Conservation (phyloP, 1,284 basidiomycete genomes). For the Ceratobasidium sp. region DNA sequence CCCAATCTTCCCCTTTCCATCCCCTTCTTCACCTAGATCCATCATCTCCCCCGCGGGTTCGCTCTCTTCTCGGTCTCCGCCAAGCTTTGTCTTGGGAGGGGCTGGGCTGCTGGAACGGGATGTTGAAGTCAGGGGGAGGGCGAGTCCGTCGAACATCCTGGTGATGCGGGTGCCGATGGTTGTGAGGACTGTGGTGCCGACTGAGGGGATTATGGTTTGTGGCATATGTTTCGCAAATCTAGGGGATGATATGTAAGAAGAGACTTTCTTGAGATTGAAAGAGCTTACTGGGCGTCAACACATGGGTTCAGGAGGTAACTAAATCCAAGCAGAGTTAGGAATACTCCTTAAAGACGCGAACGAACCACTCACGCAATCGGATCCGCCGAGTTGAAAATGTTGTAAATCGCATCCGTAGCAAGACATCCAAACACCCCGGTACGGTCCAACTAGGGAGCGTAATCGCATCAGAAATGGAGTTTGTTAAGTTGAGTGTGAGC, state of each 20-base stretch:
- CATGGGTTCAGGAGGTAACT: constrained; percentile 57
- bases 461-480: constrained; percentile 5
- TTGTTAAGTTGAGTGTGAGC: background rate
- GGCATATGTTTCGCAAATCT: constrained; percentile 57
- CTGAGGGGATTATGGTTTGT: constrained; percentile 61
- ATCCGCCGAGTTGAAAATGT: constrained; percentile 66
- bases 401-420: constrained; percentile 63
- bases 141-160: constrained; percentile 52
- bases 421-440: constrained; percentile 66
- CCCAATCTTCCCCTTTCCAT: constrained; percentile 40
- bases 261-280: constrained; percentile 19
- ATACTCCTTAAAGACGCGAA: background rate
- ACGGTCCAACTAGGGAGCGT: constrained; percentile 57
- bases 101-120: constrained; percentile 48
- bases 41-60: constrained; percentile 46
- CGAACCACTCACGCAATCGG: constrained; percentile 59
- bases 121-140: constrained; percentile 23
- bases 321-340: constrained; percentile 9
- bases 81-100: constrained; percentile 5
- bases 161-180: constrained; percentile 53
- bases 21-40: constrained; percentile 50
- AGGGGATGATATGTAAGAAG: constrained; percentile 56
- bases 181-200: constrained; percentile 59
- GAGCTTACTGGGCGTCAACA: constrained; percentile 56
- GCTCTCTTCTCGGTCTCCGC: constrained; percentile 22